phyloP scores from a whole-genome alignment of 2,329 filamentous ascomycete genomes.

The Macrophomina tecta region DNA sequence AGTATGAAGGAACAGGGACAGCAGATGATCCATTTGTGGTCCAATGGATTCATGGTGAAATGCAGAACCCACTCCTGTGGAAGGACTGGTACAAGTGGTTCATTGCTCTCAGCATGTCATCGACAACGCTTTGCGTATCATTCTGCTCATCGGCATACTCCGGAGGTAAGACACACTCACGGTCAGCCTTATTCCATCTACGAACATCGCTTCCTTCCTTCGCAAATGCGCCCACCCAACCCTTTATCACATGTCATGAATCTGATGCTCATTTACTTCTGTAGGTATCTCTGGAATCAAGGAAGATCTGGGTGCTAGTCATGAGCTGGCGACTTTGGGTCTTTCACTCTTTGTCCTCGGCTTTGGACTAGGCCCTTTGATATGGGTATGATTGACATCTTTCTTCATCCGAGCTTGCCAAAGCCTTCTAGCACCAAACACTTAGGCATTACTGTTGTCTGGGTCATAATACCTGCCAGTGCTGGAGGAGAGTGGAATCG shows the following conservation, averaged over 20 bases:
- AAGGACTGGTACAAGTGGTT: conserved; percentile 48
- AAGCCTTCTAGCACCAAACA: no score
- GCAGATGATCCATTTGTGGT: conserved; percentile 53
- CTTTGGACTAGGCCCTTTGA: conserved; percentile 50
- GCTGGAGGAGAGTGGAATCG: no score
- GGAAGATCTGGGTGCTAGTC: conserved; percentile 44
- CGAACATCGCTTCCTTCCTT: no score
- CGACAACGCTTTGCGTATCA: conserved; percentile 51
- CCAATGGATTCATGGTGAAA: conserved; percentile 55
- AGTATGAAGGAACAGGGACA: conserved; percentile 52
- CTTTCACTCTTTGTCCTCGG: conserved; percentile 51
- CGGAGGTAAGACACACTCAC: conserved; percentile 37
- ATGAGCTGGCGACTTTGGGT: conserved; percentile 50
- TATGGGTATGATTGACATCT: conserved; percentile 36
- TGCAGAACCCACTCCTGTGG: conserved; percentile 52
- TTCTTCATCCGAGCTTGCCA: no score
- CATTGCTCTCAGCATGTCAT: conserved; percentile 47
- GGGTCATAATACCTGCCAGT: no score
- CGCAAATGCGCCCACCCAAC: not conserved
- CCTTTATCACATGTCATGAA: not conserved
- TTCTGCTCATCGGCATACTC: conserved; percentile 52
- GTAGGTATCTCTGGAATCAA: conserved; percentile 41
- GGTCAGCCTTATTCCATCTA: no score
- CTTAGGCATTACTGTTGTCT: no score
- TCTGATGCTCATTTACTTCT: no score